Evolutionary conservation across 768 basidiomycete genomes (phyloP), one percentile per base, ranked within the genome.

Genomic region (Termitomyces sp.): DNA sequence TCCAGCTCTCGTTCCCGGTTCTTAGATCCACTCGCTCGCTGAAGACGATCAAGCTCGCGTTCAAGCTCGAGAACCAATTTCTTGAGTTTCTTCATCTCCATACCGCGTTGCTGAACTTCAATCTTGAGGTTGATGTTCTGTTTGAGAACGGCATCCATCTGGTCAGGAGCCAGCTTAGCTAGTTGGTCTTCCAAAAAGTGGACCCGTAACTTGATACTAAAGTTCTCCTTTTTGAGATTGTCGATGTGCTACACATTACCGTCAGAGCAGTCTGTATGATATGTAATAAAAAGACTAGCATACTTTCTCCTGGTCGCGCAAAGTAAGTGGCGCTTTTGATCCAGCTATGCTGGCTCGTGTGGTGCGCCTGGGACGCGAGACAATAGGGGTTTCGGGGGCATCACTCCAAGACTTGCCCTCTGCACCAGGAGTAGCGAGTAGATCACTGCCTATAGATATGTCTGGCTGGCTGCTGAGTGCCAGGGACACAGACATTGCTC

Each of bases 291-390:
- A 21, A 32, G 21, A 17, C 4, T 24, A 41, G 66, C 77, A 50
- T 61, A 92, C 96, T 81, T 98, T 96, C 72, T 98, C 95, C 70
- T 99, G 96, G 67, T 98, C 96, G 8, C 94, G 81, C 14, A 99
- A 77, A 0, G 95, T 96, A 61, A 97, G 79, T 15, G 82, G 73
- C 0, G 68, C 67, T 63, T 79, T 79, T 9, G 69, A 71, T 12
- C 66, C 69, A 14, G 71, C 70, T 11, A 71, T 70, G 28, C 68
- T 69, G 19, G 74, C 64, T 54, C 69, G 66, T 37, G 60, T 24
- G 19, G 70, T 62, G 26, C 77, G 76, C 65, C 80, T 81, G 21
- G 74, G 69, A 15, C 79, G 75, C 14, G 65, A 62, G 8, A 74
- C 70, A 34, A 72, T 64, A n/a, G 82, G 82, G 4, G 82, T 82